Evolutionary conservation across 2,329 filamentous ascomycete genomes (phyloP).

Genomic region (Phaeoacremonium minimum): DNA sequence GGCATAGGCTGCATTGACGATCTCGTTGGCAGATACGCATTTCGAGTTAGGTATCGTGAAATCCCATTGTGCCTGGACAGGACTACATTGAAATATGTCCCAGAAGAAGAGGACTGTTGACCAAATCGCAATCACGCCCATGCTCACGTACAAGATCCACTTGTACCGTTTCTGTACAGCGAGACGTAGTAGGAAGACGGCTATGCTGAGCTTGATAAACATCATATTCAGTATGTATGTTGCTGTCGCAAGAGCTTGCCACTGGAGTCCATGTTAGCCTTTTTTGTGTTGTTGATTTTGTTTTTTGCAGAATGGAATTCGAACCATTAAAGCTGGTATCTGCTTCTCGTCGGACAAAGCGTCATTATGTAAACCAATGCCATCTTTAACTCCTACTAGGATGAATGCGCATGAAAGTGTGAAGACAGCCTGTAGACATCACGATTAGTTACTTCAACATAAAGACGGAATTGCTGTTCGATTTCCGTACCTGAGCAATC

Average conservation of each 20-base stretch:
- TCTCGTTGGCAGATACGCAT: conserved; percentile 37
- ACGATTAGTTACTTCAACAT: too few species aligned
- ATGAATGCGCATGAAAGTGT: conserved; percentile 43
- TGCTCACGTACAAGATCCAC: conserved; percentile 39
- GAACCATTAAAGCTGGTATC: conserved; percentile 41
- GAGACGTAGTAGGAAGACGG: conserved; percentile 45
- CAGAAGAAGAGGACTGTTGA: conserved; percentile 45
- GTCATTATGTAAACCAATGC: conserved; percentile 42
- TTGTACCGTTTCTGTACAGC: conserved; percentile 40
- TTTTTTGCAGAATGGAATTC: too few species aligned
- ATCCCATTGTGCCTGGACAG: conserved; percentile 48
- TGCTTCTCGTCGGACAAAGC: conserved; percentile 33
- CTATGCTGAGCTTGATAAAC: conserved; percentile 53
- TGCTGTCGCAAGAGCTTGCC: conserved; percentile 45
- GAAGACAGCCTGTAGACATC: conserved; percentile 38
- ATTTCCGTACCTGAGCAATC: conserved; percentile 38
- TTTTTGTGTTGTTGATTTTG: too few species aligned
- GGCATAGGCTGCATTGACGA: conserved; percentile 45
- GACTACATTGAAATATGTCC: conserved; percentile 47
- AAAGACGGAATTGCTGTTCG: too few species aligned
- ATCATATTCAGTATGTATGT: conserved; percentile 50
- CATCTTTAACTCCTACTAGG: conserved; percentile 32
- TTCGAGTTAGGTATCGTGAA: conserved; percentile 36
- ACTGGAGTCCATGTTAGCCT: conserved; percentile 28
- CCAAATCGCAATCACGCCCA: conserved; percentile 41